phyloP scores from a whole-genome alignment of 2,329 filamentous ascomycete genomes.

The Hymenotorrendiella dingleyae region DNA sequence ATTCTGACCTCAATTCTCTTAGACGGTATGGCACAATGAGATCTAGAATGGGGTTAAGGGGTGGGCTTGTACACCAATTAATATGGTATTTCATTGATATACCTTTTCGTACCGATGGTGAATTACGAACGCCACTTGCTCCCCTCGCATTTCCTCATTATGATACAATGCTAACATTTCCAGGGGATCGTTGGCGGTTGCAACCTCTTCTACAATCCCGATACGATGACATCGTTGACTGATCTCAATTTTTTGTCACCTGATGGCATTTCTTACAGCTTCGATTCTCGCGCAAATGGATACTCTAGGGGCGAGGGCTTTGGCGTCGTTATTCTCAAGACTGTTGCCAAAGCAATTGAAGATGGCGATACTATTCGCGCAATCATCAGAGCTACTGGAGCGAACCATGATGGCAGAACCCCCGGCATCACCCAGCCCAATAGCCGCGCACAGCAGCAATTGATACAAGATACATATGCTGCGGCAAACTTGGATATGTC shows the following conservation, averaged over 20 bases:
- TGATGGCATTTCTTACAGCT: conserved; percentile 42
- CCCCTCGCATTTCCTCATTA: no score
- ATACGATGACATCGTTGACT: conserved; percentile 21
- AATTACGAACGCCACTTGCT: no score
- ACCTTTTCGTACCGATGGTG: no score
- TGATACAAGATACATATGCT: conserved; percentile 11
- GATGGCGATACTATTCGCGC: conserved; percentile 52
- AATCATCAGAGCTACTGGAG: conserved; percentile 33
- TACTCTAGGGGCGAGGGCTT: conserved; percentile 59
- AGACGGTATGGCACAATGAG: no score
- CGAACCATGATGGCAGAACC: conserved; percentile 52
- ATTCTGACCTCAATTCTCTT: no score
- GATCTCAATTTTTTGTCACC: conserved; percentile 23
- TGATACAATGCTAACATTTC: conserved; percentile 33
- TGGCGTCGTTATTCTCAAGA: conserved; percentile 54
- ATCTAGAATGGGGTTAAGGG: no score
- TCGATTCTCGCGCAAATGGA: conserved; percentile 53
- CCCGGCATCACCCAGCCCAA: conserved; percentile 48
- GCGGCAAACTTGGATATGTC: conserved; percentile 7
- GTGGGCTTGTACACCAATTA: no score
- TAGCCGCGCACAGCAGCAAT: conserved; percentile 33
- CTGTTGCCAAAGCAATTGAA: conserved; percentile 48
- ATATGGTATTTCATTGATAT: no score
- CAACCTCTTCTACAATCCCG: conserved; percentile 50
- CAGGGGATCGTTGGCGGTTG: conserved; percentile 44